Evolutionary conservation across 2,329 filamentous ascomycete genomes (phyloP), one percentile per base, ranked within the genome.

Genomic region (Verticillium longisporum): DNA sequence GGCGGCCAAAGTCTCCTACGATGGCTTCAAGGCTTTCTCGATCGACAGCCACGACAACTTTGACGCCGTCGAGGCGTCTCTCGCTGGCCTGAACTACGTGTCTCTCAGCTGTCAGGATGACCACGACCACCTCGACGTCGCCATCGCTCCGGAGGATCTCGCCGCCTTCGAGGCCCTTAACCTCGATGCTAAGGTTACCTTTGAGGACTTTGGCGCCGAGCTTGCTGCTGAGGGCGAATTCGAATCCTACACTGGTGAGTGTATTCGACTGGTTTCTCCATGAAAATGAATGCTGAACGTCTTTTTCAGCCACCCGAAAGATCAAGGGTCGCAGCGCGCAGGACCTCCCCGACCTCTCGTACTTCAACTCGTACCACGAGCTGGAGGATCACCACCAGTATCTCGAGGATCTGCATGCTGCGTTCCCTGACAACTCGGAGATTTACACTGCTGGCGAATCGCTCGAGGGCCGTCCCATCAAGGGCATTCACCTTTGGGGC

Each of bases 401-500:
- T 62, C 69, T 80, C 50, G 65, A 68, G 2, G 73, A 77, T 58
- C 66, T 82, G 2, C 70, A 73, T 33, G 66, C 71, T 0, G 60
- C 66, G 3, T 74, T 76, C 65, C 73, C 76, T n/a, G 62, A 61
- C 15, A 74, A 77, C 57, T 72, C 79, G 6, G 74, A 76, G 61
- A 71, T 80, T 32, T 72, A 81, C 18, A 73, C 71, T n/a, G 68
- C 75, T 4, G 80, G 80, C 15, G 73, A 68, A 37, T 79, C 78
- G 5, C 69, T 71, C 34, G 66, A 78, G 58, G 77, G 76, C 2
- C 70, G 75, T 34, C 57, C 70, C 63, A 90, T 91, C 61, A 81
- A 82, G 32, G 88, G 84, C 36, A 66, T 82, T 56, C 79, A 81
- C 63, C 72, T 82, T 65, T 80, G 73, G 66, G 80, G 79, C 66